phyloP scores from a whole-genome alignment of 2,329 filamentous ascomycete species.

The Arachnomyces sp. region DNA sequence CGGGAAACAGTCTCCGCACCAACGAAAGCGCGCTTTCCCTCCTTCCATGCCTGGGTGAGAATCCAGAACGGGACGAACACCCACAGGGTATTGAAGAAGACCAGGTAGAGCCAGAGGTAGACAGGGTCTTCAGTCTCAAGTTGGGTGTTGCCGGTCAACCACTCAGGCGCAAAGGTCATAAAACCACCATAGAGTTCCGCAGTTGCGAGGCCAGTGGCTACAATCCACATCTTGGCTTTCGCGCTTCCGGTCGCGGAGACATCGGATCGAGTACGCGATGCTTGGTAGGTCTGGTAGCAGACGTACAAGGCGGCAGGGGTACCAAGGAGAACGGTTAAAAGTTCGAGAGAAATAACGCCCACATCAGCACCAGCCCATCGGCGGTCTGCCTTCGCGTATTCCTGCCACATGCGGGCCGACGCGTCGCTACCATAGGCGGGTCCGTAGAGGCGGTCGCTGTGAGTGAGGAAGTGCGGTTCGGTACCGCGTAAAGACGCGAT shows the following conservation, averaged over 20 bases:
- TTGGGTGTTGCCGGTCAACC: constrained; percentile 51
- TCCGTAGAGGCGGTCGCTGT: constrained; percentile 49
- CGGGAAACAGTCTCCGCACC: constrained; percentile 16
- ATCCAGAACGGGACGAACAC: constrained; percentile 53
- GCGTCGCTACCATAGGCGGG: constrained; percentile 48
- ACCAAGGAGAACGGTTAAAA: constrained; percentile 53
- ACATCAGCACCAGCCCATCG: constrained; percentile 53
- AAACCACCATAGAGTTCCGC: constrained; percentile 56
- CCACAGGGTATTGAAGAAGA: constrained; percentile 59
- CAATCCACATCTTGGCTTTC: constrained; percentile 44
- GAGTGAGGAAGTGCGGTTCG: constrained; percentile 44
- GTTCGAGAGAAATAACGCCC: constrained; percentile 50
- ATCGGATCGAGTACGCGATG: constrained; percentile 14
- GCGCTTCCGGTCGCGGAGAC: constrained; percentile 17
- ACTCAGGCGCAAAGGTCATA: constrained; percentile 60
- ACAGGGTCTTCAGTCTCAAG: constrained; percentile 53
- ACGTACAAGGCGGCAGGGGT: constrained; percentile 51
- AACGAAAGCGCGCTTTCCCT: constrained; percentile 33
- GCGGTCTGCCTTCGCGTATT: constrained; percentile 57
- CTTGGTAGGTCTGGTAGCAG: constrained; percentile 42
- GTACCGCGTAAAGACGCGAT: constrained; percentile 3
- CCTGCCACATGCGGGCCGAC: constrained; percentile 52
- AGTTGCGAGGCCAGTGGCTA: constrained; percentile 52
- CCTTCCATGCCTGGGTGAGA: constrained; percentile 43
- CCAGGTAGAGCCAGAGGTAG: constrained; percentile 55